Conservation (phyloP, 495 filamentous ascomycete species). For the Penicillium waksmanii region DNA sequence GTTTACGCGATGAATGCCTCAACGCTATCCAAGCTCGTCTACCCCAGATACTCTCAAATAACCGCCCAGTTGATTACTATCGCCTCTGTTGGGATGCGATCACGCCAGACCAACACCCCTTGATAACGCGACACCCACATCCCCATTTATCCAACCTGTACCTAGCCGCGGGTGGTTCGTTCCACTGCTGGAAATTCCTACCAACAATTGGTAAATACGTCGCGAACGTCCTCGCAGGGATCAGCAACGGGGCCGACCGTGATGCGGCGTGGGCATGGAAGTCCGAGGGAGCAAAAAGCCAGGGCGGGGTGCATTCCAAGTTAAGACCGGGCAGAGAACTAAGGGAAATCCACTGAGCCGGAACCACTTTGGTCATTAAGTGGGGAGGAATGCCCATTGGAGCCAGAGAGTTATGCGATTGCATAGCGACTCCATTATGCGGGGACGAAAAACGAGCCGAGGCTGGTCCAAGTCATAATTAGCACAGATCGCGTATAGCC, state of each 20-base stretch:
- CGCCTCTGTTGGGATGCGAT: slow-evolving; percentile 44
- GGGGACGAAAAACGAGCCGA: slow-evolving; percentile 1
- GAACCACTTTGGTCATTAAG: background rate
- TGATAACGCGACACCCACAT: slow-evolving; percentile 49
- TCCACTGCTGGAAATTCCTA: slow-evolving; percentile 57
- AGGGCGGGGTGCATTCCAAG: slow-evolving; percentile 18
- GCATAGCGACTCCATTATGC: slow-evolving; percentile 8
- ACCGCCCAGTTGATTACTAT: slow-evolving; percentile 20
- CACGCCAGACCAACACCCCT: slow-evolving; percentile 48
- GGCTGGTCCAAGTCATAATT: background rate
- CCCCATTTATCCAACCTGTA: slow-evolving; percentile 43
- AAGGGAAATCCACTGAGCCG: background rate
- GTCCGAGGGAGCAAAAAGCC: background rate
- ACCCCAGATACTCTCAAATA: slow-evolving; percentile 1
- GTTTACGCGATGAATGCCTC: slow-evolving; percentile 2
- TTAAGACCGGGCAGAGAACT: slow-evolving; percentile 4
- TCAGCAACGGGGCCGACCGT: slow-evolving; percentile 15
- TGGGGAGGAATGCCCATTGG: background rate
- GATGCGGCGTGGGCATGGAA: slow-evolving; percentile 5
- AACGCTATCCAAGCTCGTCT: slow-evolving; percentile 8
- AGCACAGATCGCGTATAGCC: background rate
- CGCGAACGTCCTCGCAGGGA: slow-evolving; percentile 43
- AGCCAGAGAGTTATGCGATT: slow-evolving; percentile 7
- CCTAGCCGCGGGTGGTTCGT: slow-evolving; percentile 46
- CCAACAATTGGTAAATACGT: slow-evolving; percentile 56